Percentiles rank a stretch among this genome's conserved stretches.
Evolutionary conservation across 2,329 filamentous ascomycete species (phyloP).

Genomic region (Decorospora gaudefroyi): DNA sequence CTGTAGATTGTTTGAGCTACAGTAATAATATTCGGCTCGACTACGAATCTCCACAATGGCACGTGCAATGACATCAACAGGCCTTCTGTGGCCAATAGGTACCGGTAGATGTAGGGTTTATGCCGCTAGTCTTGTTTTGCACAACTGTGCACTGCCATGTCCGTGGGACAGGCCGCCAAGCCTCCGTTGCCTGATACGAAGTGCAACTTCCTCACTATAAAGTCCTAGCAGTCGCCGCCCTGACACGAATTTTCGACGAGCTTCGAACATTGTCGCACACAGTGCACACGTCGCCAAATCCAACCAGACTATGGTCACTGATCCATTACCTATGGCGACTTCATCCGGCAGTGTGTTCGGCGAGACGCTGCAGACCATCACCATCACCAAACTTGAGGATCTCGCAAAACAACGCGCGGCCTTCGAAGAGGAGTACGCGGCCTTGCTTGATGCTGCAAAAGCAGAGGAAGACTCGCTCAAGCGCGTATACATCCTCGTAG

Average conservation of each 20-base stretch:
- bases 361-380: conserved; percentile 44
- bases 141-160: no score
- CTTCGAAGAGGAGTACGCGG: conserved; percentile 38
- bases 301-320: background rate
- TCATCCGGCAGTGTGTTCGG: conserved; percentile 42
- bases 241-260: no score
- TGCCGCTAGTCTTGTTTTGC: no score
- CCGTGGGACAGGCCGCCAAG: conserved; percentile 19
- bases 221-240: no score
- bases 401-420: conserved; percentile 43
- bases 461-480: conserved; percentile 28
- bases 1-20: no score
- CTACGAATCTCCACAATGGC: no score
- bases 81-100: no score
- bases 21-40: no score
- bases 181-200: background rate
- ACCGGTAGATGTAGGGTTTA: no score
- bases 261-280: no score
- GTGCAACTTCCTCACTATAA: conserved; percentile 1
- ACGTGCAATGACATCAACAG: no score
- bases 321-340: conserved; percentile 23
- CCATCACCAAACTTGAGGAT: conserved; percentile 45
- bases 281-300: background rate
- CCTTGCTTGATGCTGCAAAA: conserved; percentile 18
- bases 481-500: conserved; percentile 31